Evolutionary conservation across 2,329 filamentous ascomycete genomes (phyloP).

Genomic region (Celoporthe dispersa): DNA sequence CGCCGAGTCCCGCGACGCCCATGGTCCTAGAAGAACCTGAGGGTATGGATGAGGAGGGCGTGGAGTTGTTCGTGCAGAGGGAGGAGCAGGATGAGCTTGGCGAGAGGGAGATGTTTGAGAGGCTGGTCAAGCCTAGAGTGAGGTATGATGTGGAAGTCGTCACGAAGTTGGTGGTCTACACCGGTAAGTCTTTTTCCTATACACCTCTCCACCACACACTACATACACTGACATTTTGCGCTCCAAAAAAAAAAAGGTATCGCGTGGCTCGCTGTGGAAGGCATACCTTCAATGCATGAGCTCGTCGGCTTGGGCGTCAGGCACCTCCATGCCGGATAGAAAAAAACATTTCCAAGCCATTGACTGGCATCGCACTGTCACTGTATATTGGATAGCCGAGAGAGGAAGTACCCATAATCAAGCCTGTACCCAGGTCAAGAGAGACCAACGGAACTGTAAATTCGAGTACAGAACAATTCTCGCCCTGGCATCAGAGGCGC

Average conservation of each 20-base stretch:
- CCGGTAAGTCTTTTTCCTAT: conserved; percentile 61
- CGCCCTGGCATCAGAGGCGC: not conserved
- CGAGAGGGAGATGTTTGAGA: conserved; percentile 81
- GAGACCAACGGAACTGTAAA: not conserved
- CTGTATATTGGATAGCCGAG: not conserved
- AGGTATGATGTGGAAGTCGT: conserved; percentile 98
- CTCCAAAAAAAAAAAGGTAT: conserved; percentile 65
- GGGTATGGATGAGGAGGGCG: conserved; percentile 39
- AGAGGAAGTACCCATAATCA: not conserved
- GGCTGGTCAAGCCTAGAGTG: conserved; percentile 82
- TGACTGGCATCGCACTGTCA: not conserved
- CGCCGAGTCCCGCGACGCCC: conserved; percentile 31
- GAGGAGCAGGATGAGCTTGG: conserved; percentile 57
- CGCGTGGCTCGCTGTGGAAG: conserved; percentile 77
- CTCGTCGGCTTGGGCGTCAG: conserved; percentile 56
- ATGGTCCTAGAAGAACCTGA: conserved; percentile 31
- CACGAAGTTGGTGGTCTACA: conserved; percentile 93
- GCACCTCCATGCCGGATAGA: conserved; percentile 37
- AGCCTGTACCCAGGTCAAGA: not conserved
- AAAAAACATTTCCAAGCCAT: not conserved
- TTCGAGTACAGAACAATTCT: not conserved
- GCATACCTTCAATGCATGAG: conserved; percentile 75
- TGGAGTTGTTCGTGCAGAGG: conserved; percentile 27
- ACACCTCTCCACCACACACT: too few species aligned
- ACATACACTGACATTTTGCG: not conserved